Base-by-base conservation (phyloP, 148 eudicot genomes). In the Rhododendron griersonianum region DNA sequence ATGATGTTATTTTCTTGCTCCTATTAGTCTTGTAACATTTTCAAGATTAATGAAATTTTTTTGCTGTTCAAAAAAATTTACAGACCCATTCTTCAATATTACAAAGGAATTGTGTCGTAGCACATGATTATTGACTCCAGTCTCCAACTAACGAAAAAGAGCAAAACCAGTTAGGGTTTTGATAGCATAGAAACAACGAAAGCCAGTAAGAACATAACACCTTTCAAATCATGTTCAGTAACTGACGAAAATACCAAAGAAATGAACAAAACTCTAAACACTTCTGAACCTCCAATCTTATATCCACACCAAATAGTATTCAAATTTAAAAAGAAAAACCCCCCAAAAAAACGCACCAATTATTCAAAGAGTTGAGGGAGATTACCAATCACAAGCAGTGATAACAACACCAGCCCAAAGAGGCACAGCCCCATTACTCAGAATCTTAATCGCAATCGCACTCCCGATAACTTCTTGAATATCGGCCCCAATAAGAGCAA, bases 391-490 rank as follows among this genome's bases (percentile, higher is more conserved):
- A 87, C 88, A 89, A 28, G 98, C 99, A 59, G 99, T 98, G 28
- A 98, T 95, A 7, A 95, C 83, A 74, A 98, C 99, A 16, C 99
- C 99, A 83, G 94, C 92, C 99, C 99, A 98, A 84, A 98, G 98
- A 16, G 99, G 99, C 86, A 98, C 83, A 86, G 91, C 85, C 5
- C 98, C 98, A 85, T 89, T 85, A 76, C 94, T 95, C 87, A 98
- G 87, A 86, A 98, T 93, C 91, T 92, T 93, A 18, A 98, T 90
- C 9, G 99, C 99, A 91, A 98, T 98, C 13, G 99, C 99, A 87
- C 99, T 98, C 0, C 99, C 99, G 85, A 98, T 98, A 8, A 98
- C 99, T 83, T 98, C 99, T 85, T 98, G 99, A 53, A 98, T 98
- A 90, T 98, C 99, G 1, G 98, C 86, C 30, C 99, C 99, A 39